Conservation (phyloP, 176 grass and related monocot species). For the Oryza australiensis region DNA sequence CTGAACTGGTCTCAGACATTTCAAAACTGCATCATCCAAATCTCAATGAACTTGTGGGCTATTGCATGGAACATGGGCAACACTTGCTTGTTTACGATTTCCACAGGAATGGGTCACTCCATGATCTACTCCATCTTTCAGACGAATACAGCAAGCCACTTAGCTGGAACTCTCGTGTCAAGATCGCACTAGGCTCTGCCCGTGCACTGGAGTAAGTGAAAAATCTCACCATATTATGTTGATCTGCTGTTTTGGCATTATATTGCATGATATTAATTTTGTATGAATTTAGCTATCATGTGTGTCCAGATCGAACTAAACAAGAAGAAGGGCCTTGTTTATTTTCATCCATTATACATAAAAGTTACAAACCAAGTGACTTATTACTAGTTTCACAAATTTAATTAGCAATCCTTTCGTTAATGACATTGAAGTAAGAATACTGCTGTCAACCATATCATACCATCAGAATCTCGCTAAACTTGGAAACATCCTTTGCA, state of each 20-base stretch:
- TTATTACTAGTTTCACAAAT: conserved; percentile 17
- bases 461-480: conserved; percentile 18
- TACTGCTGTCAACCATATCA: conserved; percentile 18
- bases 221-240: conserved; percentile 9
- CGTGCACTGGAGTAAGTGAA: conserved; percentile 90
- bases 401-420: background rate
- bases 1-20: conserved; percentile 68
- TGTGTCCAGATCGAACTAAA: conserved; percentile 17
- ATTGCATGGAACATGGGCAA: conserved; percentile 93
- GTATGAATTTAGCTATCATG: background rate
- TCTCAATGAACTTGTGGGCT: conserved; percentile 84
- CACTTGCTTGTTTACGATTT: conserved; percentile 90
- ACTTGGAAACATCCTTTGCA: conserved; percentile 12
- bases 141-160: conserved; percentile 87
- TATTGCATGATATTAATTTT: background rate
- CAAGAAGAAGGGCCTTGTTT: background rate
- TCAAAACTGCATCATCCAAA: conserved; percentile 79
- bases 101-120: conserved; percentile 82
- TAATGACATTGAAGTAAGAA: background rate
- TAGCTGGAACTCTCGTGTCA: conserved; percentile 80
- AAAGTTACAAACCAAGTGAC: conserved; percentile 1
- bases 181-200: conserved; percentile 94
- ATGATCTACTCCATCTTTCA: conserved; percentile 85
- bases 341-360: background rate
- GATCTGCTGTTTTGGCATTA: background rate